Conservation (phyloP, 768 basidiomycete species). For the Tylopilus felleus region DNA sequence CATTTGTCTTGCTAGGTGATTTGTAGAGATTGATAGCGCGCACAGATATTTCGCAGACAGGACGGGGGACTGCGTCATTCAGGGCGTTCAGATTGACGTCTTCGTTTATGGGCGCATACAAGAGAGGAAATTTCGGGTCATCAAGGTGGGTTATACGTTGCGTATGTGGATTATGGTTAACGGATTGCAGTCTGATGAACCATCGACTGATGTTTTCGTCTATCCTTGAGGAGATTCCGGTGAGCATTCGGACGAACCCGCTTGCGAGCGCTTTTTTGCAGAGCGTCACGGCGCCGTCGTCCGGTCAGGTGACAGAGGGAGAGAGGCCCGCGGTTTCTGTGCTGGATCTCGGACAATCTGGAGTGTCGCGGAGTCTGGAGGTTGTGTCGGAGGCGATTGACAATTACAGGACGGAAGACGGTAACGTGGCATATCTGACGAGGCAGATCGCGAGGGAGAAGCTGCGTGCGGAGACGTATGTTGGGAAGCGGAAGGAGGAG, state of each 20-base stretch:
- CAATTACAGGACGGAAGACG: constrained; percentile 85
- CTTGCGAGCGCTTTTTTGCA: constrained; percentile 77
- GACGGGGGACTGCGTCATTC: constrained; percentile 82
- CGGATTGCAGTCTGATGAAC: constrained; percentile 59
- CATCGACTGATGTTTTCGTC: constrained; percentile 82
- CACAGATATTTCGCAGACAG: constrained; percentile 73
- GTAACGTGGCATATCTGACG: constrained; percentile 83
- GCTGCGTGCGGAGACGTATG: constrained; percentile 69
- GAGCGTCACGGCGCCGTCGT: constrained; percentile 50
- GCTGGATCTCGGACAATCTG: constrained; percentile 67
- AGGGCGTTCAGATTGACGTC: constrained; percentile 83
- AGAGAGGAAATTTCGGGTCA: constrained; percentile 79
- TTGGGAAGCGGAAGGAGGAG: constrained; percentile 88
- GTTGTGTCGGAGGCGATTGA: constrained; percentile 84
- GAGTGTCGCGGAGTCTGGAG: constrained; percentile 75
- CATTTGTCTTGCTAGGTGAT: neutral
- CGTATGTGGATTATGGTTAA: neutral
- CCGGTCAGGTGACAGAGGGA: constrained; percentile 40
- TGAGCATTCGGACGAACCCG: constrained; percentile 80
- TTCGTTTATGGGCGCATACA: constrained; percentile 78
- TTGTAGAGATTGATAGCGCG: constrained; percentile 9
- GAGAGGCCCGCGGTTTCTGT: constrained; percentile 66
- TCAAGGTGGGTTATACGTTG: constrained; percentile 54
- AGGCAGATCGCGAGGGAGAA: constrained; percentile 89
- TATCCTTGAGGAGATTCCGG: constrained; percentile 81